A percentile compares a stretch with the other conserved stretches of the same genome.
Evolutionary conservation across 768 basidiomycete species (phyloP).

Genomic region (Mycena polygramma): DNA sequence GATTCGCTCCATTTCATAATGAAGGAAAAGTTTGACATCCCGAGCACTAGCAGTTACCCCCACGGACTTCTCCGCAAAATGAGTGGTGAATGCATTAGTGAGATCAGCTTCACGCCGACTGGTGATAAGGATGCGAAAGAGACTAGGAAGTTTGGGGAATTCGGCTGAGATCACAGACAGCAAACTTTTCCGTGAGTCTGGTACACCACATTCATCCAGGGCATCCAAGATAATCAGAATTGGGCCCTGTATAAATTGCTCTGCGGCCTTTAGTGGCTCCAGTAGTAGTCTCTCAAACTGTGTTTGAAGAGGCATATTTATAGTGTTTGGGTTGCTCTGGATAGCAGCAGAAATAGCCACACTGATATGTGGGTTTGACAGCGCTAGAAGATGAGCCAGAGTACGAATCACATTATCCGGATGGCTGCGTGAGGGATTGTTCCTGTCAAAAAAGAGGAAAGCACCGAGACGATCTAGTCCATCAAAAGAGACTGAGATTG

Average conservation of each 20-base stretch:
- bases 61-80: not conserved
- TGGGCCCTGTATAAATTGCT: slow-evolving; percentile 7
- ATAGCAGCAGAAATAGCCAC: not conserved
- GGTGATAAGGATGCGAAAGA: slow-evolving; percentile 40
- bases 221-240: slow-evolving; percentile 43
- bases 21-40: slow-evolving; percentile 28
- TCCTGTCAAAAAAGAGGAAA: slow-evolving; percentile 36
- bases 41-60: not conserved
- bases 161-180: slow-evolving; percentile 30
- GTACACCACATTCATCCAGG: slow-evolving; percentile 40
- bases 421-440: slow-evolving; percentile 21
- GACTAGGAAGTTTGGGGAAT: slow-evolving; percentile 24
- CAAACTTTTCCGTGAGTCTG: slow-evolving; percentile 25
- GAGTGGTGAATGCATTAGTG: slow-evolving; percentile 10
- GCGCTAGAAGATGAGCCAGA: slow-evolving; percentile 25
- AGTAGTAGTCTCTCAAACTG: not conserved
- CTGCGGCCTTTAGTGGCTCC: slow-evolving; percentile 2
- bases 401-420: slow-evolving; percentile 29
- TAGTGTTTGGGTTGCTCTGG: not conserved
- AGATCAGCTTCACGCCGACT: slow-evolving; percentile 38
- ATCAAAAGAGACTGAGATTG: slow-evolving; percentile 32
- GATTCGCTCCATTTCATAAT: not conserved
- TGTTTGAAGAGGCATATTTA: slow-evolving; percentile 11
- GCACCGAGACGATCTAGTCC: slow-evolving; percentile 35
- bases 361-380: slow-evolving; percentile 2